Base-by-base conservation (phyloP, 805 yeast species). In the Candida ponderosae region DNA sequence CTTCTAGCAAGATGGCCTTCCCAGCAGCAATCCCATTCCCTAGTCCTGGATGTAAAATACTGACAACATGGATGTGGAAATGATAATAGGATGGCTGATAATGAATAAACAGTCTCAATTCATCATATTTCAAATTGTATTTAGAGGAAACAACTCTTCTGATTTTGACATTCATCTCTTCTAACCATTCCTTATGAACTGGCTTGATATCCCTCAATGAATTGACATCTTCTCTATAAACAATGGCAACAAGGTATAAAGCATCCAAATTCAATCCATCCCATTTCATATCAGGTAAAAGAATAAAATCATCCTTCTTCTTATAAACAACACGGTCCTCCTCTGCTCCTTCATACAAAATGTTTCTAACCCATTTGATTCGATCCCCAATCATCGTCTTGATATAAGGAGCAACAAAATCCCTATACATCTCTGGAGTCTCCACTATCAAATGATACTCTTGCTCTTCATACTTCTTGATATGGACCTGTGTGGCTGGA, bases 261-360 rank as follows among this genome's bases (percentile, higher is more conserved):
- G 90, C 59, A 19, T 77, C 85, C 53, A 81, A 46, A 21, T 76
- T 76, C 35, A 68, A 62, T 4, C 83, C 79, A 55, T 90, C 96
- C 98, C 98, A 93, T 56, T 89, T 89, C 94, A 90, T 85, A 59
- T 90, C 97, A 0, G 97, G 97, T 31, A 89, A 65, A 33, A 93
- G 60, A 5, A 88, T 76, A 51, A 84, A 86, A 16, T 89, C 88
- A 31, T 54, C 56, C 0, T 50, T 45, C 43, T 86, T 81, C 35
- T 81, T 77, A 47, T 68, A 71, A 2, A 88, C 67, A n/a, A 90
- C 76, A 17, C 86, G 62, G 26, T 89, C 97, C 0, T 86, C 70
- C 57, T 90, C 98, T 18, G 81, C 86, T 4, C 89, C 95, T 34
- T 84, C 71, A 53, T 70, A 74, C 32, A 93, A 62, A 37, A 90